Base-by-base conservation (phyloP, 371 early-diverging fungal species). In the Rhizopus delemar region DNA sequence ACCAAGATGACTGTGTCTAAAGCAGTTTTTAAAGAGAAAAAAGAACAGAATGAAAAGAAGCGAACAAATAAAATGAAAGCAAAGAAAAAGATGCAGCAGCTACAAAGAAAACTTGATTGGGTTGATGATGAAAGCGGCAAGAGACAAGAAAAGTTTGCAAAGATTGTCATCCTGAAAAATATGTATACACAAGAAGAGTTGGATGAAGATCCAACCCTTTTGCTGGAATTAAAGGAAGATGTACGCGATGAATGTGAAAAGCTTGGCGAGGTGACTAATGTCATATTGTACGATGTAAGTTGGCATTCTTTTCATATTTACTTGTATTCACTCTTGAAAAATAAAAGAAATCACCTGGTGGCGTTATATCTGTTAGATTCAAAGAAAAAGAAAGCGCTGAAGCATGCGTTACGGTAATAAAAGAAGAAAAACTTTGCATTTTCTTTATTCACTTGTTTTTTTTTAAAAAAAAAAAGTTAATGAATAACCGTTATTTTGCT, bases 41-140 rank as follows among this genome's bases (percentile, higher is more conserved):
- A 80, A 33, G 60, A 64, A 4, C 51, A 61, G 41, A 63, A 51
- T 8, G 73, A 70, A 15, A 59, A 76, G 22, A 73, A 75, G 29
- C 63, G 59, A 45, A 50, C 85, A 5, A 86, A 85, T 41, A 79
- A 87, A 62, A 81, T 82, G 62, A 83, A 81, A 49, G 76, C 73
- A 11, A 86, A 90, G 53, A 90, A 87, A 74, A 87, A 86, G 62
- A 62, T 88, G 29, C 84, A 89, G 48, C 88, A 91, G 53, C 66
- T 95, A 51, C 87, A 94, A 66, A 90, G 93, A 65, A 92, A 93
- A 65, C 79, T 96, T 38, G 94, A 92, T 58, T 97, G 96, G 98
- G 84, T 87, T 51, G 96, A 97, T 12, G 87, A 86, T n/a, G 87
- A 87, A 49, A 67, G 65, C 6, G 85, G 87, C 22, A 85, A 85